A percentile compares a stretch with the other conserved stretches of the same genome.
phyloP scores from a whole-genome alignment of 1,139 yeast genomes.

The Geotrichum europaeum region DNA sequence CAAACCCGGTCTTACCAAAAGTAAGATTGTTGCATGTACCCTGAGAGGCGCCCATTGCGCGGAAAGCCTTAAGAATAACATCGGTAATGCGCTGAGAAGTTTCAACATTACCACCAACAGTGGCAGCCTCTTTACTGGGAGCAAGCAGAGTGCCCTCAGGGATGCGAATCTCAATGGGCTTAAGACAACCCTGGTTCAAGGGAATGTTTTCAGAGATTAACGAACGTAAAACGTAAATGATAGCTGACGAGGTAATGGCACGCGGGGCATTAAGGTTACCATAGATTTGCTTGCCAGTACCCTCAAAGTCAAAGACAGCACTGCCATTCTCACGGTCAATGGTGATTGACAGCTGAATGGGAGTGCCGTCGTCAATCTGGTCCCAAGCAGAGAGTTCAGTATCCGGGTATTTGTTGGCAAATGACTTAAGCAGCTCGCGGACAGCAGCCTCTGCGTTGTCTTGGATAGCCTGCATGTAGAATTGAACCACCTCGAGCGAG shows the following conservation, averaged over 20 bases:
- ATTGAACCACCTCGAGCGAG: constrained; percentile 46
- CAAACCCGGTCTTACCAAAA: constrained; percentile 59
- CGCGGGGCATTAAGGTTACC: constrained; percentile 61
- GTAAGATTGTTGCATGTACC: constrained; percentile 72
- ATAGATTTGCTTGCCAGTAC: constrained; percentile 55
- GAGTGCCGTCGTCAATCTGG: constrained; percentile 58
- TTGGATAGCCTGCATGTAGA: constrained; percentile 57
- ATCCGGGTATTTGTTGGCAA: constrained; percentile 31
- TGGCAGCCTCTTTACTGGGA: constrained; percentile 75
- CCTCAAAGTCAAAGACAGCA: constrained; percentile 52
- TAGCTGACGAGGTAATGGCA: constrained; percentile 77
- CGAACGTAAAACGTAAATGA: constrained; percentile 68
- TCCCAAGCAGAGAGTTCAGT: constrained; percentile 42
- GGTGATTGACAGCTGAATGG: constrained; percentile 42
- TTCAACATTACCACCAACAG: constrained; percentile 85
- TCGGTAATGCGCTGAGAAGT: constrained; percentile 82
- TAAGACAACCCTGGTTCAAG: constrained; percentile 75
- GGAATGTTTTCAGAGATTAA: constrained; percentile 76
- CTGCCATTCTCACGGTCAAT: constrained; percentile 43
- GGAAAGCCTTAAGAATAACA: constrained; percentile 67
- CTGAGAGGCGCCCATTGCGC: constrained; percentile 73
- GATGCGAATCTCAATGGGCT: constrained; percentile 59
- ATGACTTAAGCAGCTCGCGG: constrained; percentile 39
- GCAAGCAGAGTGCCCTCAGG: constrained; percentile 64
- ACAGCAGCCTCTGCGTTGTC: constrained; percentile 55